These are phyloP conservation scores for Claviceps sp. DNA, from an alignment of 2,329 filamentous ascomycete species.

Conservation along the genomic window DNA sequence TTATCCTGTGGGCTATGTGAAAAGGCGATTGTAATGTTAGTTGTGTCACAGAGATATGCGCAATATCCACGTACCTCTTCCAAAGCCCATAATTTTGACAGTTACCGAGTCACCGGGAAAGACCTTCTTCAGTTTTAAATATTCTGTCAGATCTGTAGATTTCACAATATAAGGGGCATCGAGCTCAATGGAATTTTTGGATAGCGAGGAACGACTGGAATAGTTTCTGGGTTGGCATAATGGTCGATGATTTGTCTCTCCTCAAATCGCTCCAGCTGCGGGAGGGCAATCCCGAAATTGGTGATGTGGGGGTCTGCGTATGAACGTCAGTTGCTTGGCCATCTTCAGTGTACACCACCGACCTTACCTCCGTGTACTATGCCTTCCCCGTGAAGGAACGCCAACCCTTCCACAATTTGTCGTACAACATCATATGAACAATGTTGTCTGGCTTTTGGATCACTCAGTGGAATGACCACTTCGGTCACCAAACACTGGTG, in stretches of 20 bases:
- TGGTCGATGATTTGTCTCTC: neutral
- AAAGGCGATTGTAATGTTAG: too few species aligned
- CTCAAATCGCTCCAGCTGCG: too few species aligned
- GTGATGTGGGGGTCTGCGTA: neutral
- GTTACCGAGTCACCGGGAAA: neutral
- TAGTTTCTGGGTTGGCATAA: neutral
- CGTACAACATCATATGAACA: neutral
- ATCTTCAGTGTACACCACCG: neutral
- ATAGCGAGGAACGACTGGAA: neutral
- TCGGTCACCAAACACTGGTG: constrained; percentile 6
- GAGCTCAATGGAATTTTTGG: neutral
- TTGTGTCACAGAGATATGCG: too few species aligned
- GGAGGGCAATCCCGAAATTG: neutral
- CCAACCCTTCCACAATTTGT: constrained; percentile 2
- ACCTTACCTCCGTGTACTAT: too few species aligned
- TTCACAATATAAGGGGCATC: neutral
- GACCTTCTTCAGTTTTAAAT: neutral
- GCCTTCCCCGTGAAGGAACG: neutral
- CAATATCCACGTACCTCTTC: neutral
- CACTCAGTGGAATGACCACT: constrained; percentile 3
- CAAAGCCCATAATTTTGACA: constrained; percentile 1
- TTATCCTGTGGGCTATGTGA: too few species aligned
- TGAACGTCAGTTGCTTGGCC: neutral
- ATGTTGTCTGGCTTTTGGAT: neutral
- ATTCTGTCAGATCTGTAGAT: neutral